Conservation (phyloP, 495 filamentous ascomycete genomes). For the Daldinia decipiens region DNA sequence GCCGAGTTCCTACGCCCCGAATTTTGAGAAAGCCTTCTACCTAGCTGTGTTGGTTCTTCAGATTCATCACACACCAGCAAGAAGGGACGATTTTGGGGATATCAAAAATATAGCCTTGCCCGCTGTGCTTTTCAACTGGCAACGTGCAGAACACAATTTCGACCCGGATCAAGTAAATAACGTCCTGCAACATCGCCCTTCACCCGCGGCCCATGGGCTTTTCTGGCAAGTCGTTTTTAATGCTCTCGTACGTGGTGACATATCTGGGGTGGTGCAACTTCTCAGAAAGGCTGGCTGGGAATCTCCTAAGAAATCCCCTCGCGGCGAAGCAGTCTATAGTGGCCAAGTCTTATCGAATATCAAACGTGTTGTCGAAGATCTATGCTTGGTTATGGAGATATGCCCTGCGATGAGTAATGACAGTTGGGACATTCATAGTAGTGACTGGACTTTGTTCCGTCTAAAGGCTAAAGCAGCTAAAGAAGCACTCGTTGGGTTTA, state of each 20-base stretch:
- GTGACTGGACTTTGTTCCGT: slow-evolving; percentile 82
- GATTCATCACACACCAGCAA: slow-evolving; percentile 73
- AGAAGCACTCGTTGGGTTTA: slow-evolving; percentile 74
- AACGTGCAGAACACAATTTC: slow-evolving; percentile 73
- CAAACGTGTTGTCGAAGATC: slow-evolving; percentile 71
- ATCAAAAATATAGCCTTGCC: slow-evolving; percentile 64
- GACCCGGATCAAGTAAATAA: slow-evolving; percentile 67
- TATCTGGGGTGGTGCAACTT: slow-evolving; percentile 68
- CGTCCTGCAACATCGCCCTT: slow-evolving; percentile 69
- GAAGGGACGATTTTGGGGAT: slow-evolving; percentile 53
- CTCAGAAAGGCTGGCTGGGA: slow-evolving; percentile 79
- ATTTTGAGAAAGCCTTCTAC: slow-evolving; percentile 77
- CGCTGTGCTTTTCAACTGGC: slow-evolving; percentile 80
- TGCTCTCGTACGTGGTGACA: slow-evolving; percentile 74
- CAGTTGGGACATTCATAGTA: slow-evolving; percentile 76
- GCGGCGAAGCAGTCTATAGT: slow-evolving; percentile 71
- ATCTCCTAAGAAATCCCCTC: slow-evolving; percentile 62
- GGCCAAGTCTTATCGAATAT: slow-evolving; percentile 78
- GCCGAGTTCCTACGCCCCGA: slow-evolving; percentile 66
- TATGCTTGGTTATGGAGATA: slow-evolving; percentile 70
- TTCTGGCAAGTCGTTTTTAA: slow-evolving; percentile 84
- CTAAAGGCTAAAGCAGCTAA: slow-evolving; percentile 72
- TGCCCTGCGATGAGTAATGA: slow-evolving; percentile 74
- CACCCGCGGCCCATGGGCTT: slow-evolving; percentile 73
- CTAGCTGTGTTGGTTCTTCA: slow-evolving; percentile 75